phyloP scores from a whole-genome alignment of 169 alveolate species.

The Ichthyophthirius multifiliis region DNA sequence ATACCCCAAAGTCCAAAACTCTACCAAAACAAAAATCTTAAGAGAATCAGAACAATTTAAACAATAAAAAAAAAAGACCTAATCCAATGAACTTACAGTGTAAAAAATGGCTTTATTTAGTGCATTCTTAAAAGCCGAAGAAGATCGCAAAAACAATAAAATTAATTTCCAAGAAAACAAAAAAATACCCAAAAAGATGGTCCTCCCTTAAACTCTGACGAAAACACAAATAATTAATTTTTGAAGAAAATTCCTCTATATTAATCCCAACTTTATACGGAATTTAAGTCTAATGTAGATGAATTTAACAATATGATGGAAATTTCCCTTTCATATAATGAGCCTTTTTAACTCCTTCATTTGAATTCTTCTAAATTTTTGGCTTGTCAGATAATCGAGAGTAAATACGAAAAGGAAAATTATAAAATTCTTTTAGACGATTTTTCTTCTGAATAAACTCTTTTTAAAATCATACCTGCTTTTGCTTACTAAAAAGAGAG shows the following conservation, averaged over 20 bases:
- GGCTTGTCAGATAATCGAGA: constrained; percentile 23
- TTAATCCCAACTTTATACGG: constrained; percentile 4
- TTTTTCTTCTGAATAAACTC: constrained; percentile 22
- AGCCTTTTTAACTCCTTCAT: constrained; percentile 36
- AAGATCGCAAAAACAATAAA: background rate
- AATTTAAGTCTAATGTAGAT: constrained; percentile 32
- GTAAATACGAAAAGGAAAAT: constrained; percentile 31
- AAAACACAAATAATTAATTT: constrained; percentile 1
- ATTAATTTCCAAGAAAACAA: background rate
- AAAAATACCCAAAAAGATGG: background rate
- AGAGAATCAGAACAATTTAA: background rate
- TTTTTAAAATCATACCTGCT: constrained; percentile 33
- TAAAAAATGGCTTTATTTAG: constrained; percentile 1
- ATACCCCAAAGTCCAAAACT: background rate
- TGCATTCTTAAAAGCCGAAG: background rate
- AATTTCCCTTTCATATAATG: constrained; percentile 11
- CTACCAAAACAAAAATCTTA: background rate
- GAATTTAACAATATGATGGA: constrained; percentile 16
- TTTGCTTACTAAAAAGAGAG: constrained; percentile 29
- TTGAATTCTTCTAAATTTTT: constrained; percentile 27
- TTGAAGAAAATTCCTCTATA: constrained; percentile 11
- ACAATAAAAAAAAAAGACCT: background rate
- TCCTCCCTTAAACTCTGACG: background rate
- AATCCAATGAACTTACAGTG: background rate
- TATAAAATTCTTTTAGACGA: constrained; percentile 18